Percentiles rank a stretch among this genome's conserved stretches.
These are phyloP conservation scores for Alternaria viburni DNA, from an alignment of 2,329 filamentous ascomycete species.

Conservation along the genomic window DNA sequence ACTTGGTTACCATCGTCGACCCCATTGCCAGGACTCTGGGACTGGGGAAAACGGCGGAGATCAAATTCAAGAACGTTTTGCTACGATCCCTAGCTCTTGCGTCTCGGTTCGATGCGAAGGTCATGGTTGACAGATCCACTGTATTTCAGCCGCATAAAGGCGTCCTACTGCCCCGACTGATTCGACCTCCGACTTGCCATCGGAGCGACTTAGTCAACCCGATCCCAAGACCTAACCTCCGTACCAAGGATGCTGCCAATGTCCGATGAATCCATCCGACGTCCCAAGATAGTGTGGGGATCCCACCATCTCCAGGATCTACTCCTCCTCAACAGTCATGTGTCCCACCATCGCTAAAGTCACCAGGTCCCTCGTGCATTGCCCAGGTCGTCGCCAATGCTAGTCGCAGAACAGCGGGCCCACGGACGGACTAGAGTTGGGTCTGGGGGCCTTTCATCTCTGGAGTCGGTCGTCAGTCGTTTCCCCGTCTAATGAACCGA, in stretches of 20 bases:
- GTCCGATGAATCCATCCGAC: slow-evolving; percentile 6
- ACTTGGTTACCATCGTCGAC: slow-evolving; percentile 1
- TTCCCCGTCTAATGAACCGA: neutral
- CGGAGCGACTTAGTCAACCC: neutral
- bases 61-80: neutral
- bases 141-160: slow-evolving; percentile 1
- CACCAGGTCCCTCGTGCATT: neutral
- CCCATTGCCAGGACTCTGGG: slow-evolving; percentile 7
- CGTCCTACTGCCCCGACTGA: neutral
- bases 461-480: neutral
- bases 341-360: slow-evolving; percentile 9
- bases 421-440: neutral
- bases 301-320: slow-evolving; percentile 6
- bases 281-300: slow-evolving; percentile 3
- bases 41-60: slow-evolving; percentile 10
- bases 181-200: neutral
- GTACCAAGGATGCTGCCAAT: slow-evolving; percentile 4
- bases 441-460: neutral
- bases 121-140: neutral
- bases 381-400: neutral
- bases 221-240: slow-evolving; percentile 1
- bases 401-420: neutral
- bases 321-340: slow-evolving; percentile 6
- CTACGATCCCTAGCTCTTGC: neutral
- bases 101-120: neutral